phyloP scores from a whole-genome alignment of 352 stramenopile genomes.

The Pythium monospermum region DNA sequence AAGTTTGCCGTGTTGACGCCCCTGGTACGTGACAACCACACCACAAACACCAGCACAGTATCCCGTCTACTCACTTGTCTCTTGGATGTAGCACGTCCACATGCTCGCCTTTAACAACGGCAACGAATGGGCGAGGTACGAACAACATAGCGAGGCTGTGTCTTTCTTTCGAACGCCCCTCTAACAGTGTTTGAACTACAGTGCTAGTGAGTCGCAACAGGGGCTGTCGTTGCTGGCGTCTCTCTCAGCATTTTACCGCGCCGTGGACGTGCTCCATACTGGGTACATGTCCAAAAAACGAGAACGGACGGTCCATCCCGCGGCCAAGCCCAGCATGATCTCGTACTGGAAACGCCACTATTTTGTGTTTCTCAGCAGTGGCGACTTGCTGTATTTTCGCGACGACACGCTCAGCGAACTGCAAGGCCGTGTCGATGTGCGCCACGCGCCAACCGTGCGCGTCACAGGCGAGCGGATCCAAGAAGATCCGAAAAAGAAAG shows the following conservation, averaged over 20 bases:
- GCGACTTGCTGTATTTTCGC: slow-evolving; percentile 74
- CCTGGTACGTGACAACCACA: slow-evolving; percentile 32
- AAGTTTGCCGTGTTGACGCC: slow-evolving; percentile 74
- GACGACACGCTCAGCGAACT: slow-evolving; percentile 68
- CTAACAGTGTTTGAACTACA: slow-evolving; percentile 14
- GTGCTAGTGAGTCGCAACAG: slow-evolving; percentile 68
- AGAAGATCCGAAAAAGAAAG: slow-evolving; percentile 63
- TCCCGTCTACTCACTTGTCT: not conserved
- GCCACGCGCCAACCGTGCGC: slow-evolving; percentile 69
- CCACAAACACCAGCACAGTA: not conserved
- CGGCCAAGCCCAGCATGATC: slow-evolving; percentile 64
- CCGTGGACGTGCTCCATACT: slow-evolving; percentile 60
- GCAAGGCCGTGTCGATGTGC: slow-evolving; percentile 71
- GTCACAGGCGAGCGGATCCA: slow-evolving; percentile 72
- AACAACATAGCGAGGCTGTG: not conserved
- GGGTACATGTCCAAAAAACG: slow-evolving; percentile 73
- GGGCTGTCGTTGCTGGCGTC: slow-evolving; percentile 67
- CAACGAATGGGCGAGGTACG: slow-evolving; percentile 57
- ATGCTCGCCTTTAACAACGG: slow-evolving; percentile 72
- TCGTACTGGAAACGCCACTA: slow-evolving; percentile 83
- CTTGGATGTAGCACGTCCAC: slow-evolving; percentile 46
- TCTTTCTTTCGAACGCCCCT: not conserved
- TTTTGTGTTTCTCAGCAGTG: slow-evolving; percentile 69
- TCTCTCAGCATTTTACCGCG: slow-evolving; percentile 71
- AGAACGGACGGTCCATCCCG: slow-evolving; percentile 63